Evolutionary conservation across 371 early-diverging fungal species (phyloP).

Genomic region (Syncephalastrum sp.): DNA sequence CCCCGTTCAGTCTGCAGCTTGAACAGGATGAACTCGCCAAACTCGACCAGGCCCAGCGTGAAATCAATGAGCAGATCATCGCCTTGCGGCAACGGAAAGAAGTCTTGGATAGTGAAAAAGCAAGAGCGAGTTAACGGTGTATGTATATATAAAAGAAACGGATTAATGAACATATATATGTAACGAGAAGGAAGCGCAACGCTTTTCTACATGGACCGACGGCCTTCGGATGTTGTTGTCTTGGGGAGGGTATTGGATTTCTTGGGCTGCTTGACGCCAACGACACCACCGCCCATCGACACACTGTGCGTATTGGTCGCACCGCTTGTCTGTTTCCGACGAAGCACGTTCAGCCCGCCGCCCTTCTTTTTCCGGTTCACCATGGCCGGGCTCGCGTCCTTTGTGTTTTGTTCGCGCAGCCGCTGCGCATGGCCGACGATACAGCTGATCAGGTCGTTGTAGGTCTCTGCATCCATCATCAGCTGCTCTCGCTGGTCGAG

Average conservation of each 20-base stretch:
- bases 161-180: conserved; percentile 1
- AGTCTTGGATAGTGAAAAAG: conserved; percentile 45
- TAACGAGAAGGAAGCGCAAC: not conserved
- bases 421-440: conserved; percentile 72
- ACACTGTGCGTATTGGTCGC: conserved; percentile 25
- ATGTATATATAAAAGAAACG: conserved; percentile 3
- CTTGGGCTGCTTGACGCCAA: conserved; percentile 36
- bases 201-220: conserved; percentile 22
- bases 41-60: conserved; percentile 56
- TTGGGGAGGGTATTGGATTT: conserved; percentile 9
- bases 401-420: conserved; percentile 43
- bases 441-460: conserved; percentile 83
- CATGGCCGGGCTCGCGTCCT: conserved; percentile 54
- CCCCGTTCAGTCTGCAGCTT: conserved; percentile 56
- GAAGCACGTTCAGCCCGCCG: conserved; percentile 24
- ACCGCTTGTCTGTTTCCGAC: conserved; percentile 28
- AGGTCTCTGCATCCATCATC: conserved; percentile 86
- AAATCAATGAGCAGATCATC: conserved; percentile 62
- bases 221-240: conserved; percentile 18
- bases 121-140: not conserved
- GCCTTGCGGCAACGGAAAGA: conserved; percentile 51
- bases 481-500: conserved; percentile 82
- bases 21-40: conserved; percentile 69
- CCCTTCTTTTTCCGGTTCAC: conserved; percentile 46
- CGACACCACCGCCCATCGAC: conserved; percentile 52